Base-by-base conservation (phyloP, 257 asterid genomes). In the Fraxinus anomala region DNA sequence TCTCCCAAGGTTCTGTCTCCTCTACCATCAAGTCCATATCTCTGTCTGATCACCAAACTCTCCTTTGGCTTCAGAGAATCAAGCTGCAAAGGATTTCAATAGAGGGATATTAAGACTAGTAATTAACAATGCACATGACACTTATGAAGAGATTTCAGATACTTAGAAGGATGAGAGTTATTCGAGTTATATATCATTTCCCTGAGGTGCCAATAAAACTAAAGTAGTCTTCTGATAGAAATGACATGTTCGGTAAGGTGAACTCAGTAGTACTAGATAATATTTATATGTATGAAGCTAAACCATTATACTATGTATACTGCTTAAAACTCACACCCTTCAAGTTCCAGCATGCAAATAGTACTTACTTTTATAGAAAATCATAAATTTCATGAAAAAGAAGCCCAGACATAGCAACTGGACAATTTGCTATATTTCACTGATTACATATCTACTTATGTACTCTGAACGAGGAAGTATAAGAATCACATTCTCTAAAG, bases 31-130 rank as follows among this genome's bases (percentile, higher is more conserved):
- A 93, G 98, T 8, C 99, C 98, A 17, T 91, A 95, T 77, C 98
- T 87, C 83, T 95, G 99, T 83, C 99, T 89, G 80, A 95, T 89
- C 77, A 93, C 99, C 87, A 95, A 81, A 78, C 92, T 90, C 91
- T 95, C 99, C 86, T 95, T 95, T 4, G 99, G 99, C 89, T 90
- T 95, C 91, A 93, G 84, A 34, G 99, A 95, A 85, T 95, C 99
- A 37, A 95, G 97, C 99, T 93, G 90, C 49, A 76, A 73, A 80
- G 70, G 73, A 54, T 70, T 21, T 37, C 12, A 40, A 17, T 70
- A 13, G 21, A 63, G 39, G 13, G 61, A 59, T 6, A 59, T 7
- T 8, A 59, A n/a, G 26, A 59, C 30, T 7, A 1, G 67, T 19
- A 19, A 6, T 56, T 21, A 21, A 0, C 11, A 30, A 59, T 59